A percentile compares a stretch with the other conserved stretches of the same genome.
These are phyloP conservation scores for Taphrina sp. DNA, from an alignment of 1,139 yeast genomes.

Conservation along the genomic window DNA sequence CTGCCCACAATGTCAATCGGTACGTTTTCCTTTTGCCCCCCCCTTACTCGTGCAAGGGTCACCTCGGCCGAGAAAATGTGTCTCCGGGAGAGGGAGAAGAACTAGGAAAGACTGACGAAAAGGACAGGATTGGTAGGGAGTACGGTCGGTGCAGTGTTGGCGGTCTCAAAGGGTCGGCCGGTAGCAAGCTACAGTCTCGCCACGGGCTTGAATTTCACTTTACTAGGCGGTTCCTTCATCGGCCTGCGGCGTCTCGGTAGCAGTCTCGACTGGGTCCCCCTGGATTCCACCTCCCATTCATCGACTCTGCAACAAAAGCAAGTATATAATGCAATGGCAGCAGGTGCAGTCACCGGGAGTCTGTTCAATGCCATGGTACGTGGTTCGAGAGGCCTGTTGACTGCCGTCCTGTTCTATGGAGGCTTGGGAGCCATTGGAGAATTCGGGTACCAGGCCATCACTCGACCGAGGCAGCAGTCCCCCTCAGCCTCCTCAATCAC, in stretches of 20 bases:
- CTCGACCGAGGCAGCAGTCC: background rate
- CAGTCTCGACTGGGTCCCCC: background rate
- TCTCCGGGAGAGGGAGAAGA: too few species aligned
- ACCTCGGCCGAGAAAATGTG: too few species aligned
- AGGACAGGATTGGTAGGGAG: conserved; percentile 8
- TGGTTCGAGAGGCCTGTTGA: conserved; percentile 17
- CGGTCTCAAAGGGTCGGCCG: conserved; percentile 12
- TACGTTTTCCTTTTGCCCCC: conserved; percentile 2
- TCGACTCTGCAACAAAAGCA: background rate
- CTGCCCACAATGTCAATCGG: conserved; percentile 13
- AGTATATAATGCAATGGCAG: background rate
- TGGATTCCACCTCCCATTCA: background rate
- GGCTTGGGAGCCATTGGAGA: conserved; percentile 13
- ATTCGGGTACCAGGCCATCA: background rate
- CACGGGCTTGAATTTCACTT: conserved; percentile 13
- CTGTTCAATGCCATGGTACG: conserved; percentile 7
- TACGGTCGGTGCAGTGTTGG: conserved; percentile 18
- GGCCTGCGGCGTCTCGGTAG: conserved; percentile 7
- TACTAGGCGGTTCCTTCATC: conserved; percentile 23
- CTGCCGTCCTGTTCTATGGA: conserved; percentile 21
- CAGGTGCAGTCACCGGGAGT: conserved; percentile 24
- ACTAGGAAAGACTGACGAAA: background rate
- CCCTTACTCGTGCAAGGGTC: too few species aligned
- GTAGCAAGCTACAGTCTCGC: conserved; percentile 11
- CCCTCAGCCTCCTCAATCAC: background rate